These are phyloP conservation scores for Strobilomyces echinocephalus DNA, from an alignment of 768 basidiomycete species.

Conservation along the genomic window DNA sequence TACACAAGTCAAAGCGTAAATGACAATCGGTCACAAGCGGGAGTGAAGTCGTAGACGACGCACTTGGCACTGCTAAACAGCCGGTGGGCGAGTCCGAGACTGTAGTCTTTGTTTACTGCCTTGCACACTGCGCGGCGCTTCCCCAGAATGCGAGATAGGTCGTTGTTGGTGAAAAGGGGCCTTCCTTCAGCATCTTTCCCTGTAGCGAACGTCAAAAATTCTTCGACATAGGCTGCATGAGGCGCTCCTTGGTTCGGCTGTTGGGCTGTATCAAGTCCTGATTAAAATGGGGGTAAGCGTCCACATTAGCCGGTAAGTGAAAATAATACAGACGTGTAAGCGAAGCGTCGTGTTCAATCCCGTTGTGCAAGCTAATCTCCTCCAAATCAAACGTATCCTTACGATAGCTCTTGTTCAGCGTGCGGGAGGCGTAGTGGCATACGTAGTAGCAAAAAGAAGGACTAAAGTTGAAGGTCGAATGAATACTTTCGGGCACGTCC, in stretches of 20 bases:
- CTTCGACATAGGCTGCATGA: constrained; percentile 47
- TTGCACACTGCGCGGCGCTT: constrained; percentile 59
- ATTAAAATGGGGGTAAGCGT: not conserved
- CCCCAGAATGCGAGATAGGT: constrained; percentile 53
- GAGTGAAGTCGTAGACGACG: constrained; percentile 16
- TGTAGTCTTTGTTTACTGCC: constrained; percentile 52
- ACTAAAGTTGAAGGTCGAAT: constrained; percentile 63
- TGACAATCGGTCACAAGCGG: not conserved
- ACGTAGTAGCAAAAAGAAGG: constrained; percentile 63
- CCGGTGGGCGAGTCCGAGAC: constrained; percentile 46
- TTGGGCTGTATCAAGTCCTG: constrained; percentile 50
- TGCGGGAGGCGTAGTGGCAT: constrained; percentile 50
- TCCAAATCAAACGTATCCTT: constrained; percentile 58
- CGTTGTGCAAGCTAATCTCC: constrained; percentile 27
- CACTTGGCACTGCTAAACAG: constrained; percentile 67
- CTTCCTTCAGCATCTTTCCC: constrained; percentile 51
- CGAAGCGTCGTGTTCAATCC: constrained; percentile 10
- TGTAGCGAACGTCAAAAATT: constrained; percentile 53
- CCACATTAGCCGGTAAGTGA: not conserved
- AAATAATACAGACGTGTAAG: constrained; percentile 23
- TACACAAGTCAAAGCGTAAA: constrained; percentile 20
- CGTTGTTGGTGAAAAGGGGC: constrained; percentile 47
- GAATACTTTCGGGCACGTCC: constrained; percentile 36
- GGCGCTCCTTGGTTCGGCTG: constrained; percentile 51
- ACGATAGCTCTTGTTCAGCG: constrained; percentile 52